phyloP scores from a whole-genome alignment of 1,139 yeast genomes.

The Zygosaccharomyces sapae region DNA sequence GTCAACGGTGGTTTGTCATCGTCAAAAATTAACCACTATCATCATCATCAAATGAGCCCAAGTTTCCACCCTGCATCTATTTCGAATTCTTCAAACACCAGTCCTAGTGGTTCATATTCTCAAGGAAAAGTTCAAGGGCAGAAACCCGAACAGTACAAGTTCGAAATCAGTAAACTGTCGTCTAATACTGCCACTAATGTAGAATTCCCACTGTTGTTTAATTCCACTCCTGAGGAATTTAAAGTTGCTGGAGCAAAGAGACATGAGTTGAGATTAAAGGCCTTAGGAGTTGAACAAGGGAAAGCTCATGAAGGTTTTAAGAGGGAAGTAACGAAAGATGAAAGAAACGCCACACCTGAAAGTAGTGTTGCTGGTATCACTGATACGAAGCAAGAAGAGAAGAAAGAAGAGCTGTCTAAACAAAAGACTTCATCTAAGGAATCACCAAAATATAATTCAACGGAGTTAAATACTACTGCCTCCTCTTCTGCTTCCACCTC shows the following conservation, averaged over 20 bases:
- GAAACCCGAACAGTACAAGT: constrained; percentile 30
- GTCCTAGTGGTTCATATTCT: constrained; percentile 8
- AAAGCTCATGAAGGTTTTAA: constrained; percentile 4
- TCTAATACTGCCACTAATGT: constrained; percentile 15
- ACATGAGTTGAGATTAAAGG: constrained; percentile 18
- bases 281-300: constrained; percentile 9
- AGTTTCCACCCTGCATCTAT: constrained; percentile 17
- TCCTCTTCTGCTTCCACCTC: constrained; percentile 1
- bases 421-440: constrained; percentile 4
- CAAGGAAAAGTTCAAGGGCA: constrained; percentile 10
- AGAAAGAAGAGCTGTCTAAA: constrained; percentile 6
- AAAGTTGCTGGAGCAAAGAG: constrained; percentile 27
- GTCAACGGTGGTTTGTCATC: constrained; percentile 10
- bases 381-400: constrained; percentile 9
- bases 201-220: constrained; percentile 32
- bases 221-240: constrained; percentile 30
- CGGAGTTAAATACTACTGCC: not conserved
- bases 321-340: constrained; percentile 1
- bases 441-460: not conserved
- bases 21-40: constrained; percentile 16
- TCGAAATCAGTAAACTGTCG: constrained; percentile 30
- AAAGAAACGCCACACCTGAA: not conserved
- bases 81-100: constrained; percentile 8
- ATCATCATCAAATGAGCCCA: constrained; percentile 17
- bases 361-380: constrained; percentile 3